Percentiles rank a stretch among this genome's conserved stretches.
Evolutionary conservation across 305 asterid genomes (phyloP).

Genomic region (Fraxinus paxiana): DNA sequence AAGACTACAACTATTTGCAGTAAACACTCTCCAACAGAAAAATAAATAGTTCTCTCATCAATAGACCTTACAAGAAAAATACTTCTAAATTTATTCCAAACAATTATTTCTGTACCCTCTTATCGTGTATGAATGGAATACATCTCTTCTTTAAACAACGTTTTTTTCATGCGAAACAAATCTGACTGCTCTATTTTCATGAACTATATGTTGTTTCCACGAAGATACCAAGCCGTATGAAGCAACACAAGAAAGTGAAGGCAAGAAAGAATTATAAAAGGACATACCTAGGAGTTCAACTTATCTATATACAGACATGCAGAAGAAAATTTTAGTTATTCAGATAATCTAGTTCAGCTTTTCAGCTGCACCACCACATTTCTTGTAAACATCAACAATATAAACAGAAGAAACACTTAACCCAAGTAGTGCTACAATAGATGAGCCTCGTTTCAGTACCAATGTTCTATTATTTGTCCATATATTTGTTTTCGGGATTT

Average conservation of each 20-base stretch:
- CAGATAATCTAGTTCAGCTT: not conserved
- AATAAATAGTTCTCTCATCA: not conserved
- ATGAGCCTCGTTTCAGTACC: not conserved
- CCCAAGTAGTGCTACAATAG: not conserved
- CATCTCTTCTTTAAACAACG: not conserved
- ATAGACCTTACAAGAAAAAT: not conserved
- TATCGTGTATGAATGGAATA: no score
- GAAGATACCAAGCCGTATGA: not conserved
- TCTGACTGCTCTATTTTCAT: not conserved
- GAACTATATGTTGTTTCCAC: not conserved
- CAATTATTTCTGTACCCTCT: no score
- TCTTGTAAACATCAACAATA: not conserved
- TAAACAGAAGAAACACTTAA: not conserved
- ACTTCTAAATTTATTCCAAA: not conserved
- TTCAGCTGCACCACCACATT: constrained; percentile 7
- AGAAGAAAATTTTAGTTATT: not conserved
- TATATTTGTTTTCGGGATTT: not conserved
- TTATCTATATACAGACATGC: not conserved
- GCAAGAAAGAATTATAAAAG: not conserved
- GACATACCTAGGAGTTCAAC: not conserved
- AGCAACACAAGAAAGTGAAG: not conserved
- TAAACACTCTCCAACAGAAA: not conserved
- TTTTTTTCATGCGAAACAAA: not conserved
- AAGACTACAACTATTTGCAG: not conserved
- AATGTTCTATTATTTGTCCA: not conserved